A percentile compares a stretch with the other conserved stretches of the same genome.
phyloP scores from a whole-genome alignment of 2,329 filamentous ascomycete species.

The Stemphylium beticola region DNA sequence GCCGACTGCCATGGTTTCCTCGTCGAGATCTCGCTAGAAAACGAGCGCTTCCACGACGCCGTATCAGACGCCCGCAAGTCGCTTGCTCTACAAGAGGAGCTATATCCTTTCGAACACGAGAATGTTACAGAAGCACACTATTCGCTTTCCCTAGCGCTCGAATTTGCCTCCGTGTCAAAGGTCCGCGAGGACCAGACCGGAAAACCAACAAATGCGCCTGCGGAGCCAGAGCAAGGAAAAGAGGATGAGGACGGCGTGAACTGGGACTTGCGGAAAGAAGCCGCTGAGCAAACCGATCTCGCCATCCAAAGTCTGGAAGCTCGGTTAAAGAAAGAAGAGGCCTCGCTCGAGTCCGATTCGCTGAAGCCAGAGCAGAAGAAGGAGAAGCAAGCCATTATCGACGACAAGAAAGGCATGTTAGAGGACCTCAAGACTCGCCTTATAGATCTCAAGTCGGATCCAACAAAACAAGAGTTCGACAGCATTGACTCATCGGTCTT shows the following conservation, averaged over 20 bases:
- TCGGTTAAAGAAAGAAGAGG: constrained; percentile 73
- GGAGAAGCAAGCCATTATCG: constrained; percentile 65
- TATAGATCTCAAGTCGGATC: constrained; percentile 70
- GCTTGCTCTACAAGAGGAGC: constrained; percentile 76
- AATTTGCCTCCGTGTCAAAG: constrained; percentile 83
- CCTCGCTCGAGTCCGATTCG: constrained; percentile 59
- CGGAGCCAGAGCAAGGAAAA: constrained; percentile 37
- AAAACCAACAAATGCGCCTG: constrained; percentile 40
- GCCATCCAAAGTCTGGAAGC: constrained; percentile 75
- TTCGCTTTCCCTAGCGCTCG: constrained; percentile 92
- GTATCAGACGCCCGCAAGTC: constrained; percentile 81
- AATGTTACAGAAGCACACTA: constrained; percentile 93
- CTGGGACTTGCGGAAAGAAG: constrained; percentile 73
- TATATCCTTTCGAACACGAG: constrained; percentile 81
- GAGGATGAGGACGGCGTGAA: constrained; percentile 64
- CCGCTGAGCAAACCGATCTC: constrained; percentile 71
- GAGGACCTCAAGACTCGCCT: constrained; percentile 72
- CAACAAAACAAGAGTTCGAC: constrained; percentile 49
- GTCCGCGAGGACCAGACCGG: constrained; percentile 60
- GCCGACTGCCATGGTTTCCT: constrained; percentile 94
- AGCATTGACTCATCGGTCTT: constrained; percentile 56
- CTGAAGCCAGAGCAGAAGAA: constrained; percentile 66
- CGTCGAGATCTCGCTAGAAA: constrained; percentile 95
- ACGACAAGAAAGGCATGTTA: constrained; percentile 78
- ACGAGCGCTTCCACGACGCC: constrained; percentile 89